Evolutionary conservation across 2,329 filamentous ascomycete genomes (phyloP).

Genomic region (Rutstroemia sp.): DNA sequence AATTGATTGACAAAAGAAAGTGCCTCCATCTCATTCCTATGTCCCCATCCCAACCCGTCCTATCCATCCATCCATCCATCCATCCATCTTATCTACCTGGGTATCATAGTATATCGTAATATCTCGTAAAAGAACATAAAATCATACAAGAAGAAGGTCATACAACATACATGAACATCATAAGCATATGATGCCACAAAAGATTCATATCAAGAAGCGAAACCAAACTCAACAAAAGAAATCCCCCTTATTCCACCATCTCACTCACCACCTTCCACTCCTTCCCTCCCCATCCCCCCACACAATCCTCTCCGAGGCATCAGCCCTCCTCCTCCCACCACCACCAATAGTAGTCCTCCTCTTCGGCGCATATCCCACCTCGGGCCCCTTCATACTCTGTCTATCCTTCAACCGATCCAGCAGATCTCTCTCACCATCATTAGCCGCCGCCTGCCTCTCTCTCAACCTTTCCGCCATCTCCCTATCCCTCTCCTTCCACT

Average conservation of each 20-base stretch:
- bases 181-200: too few relatives aligned
- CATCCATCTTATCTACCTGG: too few relatives aligned
- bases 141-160: too few relatives aligned
- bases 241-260: background rate
- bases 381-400: background rate
- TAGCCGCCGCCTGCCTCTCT: conserved; percentile 5
- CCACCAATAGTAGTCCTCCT: background rate
- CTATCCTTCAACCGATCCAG: background rate
- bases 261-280: background rate
- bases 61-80: too few relatives aligned
- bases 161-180: too few relatives aligned
- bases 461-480: background rate
- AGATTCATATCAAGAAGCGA: too few relatives aligned
- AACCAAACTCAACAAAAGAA: background rate
- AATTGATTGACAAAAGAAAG: background rate
- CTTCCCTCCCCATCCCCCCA: conserved; percentile 4
- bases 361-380: background rate
- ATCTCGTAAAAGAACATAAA: too few relatives aligned
- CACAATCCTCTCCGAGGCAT: conserved; percentile 3
- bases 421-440: background rate
- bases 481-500: background rate
- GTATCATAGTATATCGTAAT: too few relatives aligned
- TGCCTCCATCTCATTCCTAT: background rate
- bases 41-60: too few relatives aligned
- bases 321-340: background rate